Evolutionary conservation across 177 flowering plant species (phyloP).

Genomic region (Vitis hybrid): DNA sequence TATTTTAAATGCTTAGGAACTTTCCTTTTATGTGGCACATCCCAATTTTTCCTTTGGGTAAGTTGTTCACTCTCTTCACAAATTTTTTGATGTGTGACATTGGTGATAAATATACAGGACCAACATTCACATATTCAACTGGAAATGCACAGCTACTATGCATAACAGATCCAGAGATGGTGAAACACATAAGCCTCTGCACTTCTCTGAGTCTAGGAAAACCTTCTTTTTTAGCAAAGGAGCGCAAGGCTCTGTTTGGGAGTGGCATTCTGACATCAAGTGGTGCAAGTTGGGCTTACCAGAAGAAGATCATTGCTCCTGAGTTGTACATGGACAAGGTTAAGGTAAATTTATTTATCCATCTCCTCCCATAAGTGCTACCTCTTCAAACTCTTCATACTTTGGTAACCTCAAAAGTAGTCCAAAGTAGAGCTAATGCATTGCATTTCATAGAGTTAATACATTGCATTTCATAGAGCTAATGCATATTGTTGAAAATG

Average conservation of each 20-base stretch:
- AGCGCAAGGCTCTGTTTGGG: conserved; percentile 42
- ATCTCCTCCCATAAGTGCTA: too few relatives aligned
- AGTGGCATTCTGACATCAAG: conserved; percentile 43
- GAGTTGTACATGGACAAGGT: conserved; percentile 40
- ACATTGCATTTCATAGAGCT: too few relatives aligned
- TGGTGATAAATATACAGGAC: conserved; percentile 22
- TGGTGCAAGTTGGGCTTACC: conserved; percentile 47
- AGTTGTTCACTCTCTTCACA: too few relatives aligned
- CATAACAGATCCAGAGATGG: conserved; percentile 32
- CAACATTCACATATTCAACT: conserved; percentile 30
- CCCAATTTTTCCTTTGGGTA: too few relatives aligned
- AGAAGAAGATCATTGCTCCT: conserved; percentile 34
- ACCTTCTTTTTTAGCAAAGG: conserved; percentile 39
- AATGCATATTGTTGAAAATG: too few relatives aligned
- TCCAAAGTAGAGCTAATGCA: too few relatives aligned
- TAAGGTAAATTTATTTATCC: conserved; percentile 31
- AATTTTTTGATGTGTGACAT: too few relatives aligned
- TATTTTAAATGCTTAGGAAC: too few relatives aligned
- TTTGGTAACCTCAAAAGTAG: too few relatives aligned
- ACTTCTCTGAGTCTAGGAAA: conserved; percentile 40
- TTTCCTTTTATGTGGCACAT: too few relatives aligned
- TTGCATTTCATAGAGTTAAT: too few relatives aligned
- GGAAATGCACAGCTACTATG: conserved; percentile 37
- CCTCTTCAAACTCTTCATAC: too few relatives aligned
- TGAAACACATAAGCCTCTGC: conserved; percentile 36